Conservation (phyloP, 768 basidiomycete species). For the Naganishia onofrii region DNA sequence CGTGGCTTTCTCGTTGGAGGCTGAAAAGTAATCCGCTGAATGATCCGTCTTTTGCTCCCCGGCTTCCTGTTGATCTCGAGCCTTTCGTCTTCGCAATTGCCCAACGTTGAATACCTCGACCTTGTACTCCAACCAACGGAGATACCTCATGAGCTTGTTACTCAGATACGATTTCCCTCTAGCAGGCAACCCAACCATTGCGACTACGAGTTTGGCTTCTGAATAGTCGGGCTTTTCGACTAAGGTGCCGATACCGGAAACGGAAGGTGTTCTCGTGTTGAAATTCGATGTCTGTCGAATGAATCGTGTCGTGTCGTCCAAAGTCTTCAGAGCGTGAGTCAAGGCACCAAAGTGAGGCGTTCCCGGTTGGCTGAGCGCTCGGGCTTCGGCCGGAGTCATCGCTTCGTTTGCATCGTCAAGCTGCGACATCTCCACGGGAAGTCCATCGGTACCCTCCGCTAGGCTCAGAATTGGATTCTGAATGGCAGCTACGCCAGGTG, state of each 20-base stretch:
- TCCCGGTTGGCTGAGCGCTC: conserved; percentile 37
- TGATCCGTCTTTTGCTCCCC: conserved; percentile 87
- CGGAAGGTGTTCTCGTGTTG: conserved; percentile 46
- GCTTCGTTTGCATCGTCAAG: neutral
- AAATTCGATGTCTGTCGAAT: conserved; percentile 35
- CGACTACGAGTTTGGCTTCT: conserved; percentile 95
- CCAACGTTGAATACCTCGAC: conserved; percentile 99
- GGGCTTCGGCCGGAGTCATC: conserved; percentile 15
- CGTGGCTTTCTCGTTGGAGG: conserved; percentile 74
- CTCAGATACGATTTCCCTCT: conserved; percentile 97
- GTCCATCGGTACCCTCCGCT: conserved; percentile 4
- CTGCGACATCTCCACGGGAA: neutral
- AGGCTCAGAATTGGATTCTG: conserved; percentile 3
- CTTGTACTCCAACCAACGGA: conserved; percentile 97
- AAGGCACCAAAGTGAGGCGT: conserved; percentile 52
- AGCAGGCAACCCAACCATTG: conserved; percentile 98
- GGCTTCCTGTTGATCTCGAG: conserved; percentile 53
- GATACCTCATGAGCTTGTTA: conserved; percentile 94
- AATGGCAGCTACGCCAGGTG: conserved; percentile 16
- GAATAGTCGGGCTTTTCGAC: conserved; percentile 97
- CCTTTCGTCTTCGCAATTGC: conserved; percentile 82
- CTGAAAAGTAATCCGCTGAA: conserved; percentile 83
- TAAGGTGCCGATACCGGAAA: conserved; percentile 51
- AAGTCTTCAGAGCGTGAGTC: conserved; percentile 44
- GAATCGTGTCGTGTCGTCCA: conserved; percentile 49